phyloP scores from a whole-genome alignment of 768 basidiomycete species.

The Cyathus striatus region DNA sequence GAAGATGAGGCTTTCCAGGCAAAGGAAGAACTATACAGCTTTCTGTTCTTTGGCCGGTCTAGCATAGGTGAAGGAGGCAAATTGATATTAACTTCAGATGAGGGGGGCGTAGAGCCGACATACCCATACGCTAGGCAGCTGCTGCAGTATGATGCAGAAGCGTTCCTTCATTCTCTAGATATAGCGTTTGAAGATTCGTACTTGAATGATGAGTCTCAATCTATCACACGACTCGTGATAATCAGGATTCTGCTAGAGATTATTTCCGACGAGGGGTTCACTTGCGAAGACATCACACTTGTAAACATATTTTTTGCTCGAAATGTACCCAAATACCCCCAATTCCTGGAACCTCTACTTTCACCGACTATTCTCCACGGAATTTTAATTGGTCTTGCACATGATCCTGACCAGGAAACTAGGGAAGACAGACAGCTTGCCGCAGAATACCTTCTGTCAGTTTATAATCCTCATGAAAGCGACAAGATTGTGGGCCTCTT shows the following conservation, averaged over 20 bases:
- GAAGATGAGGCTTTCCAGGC: slow-evolving; percentile 64
- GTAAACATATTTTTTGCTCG: slow-evolving; percentile 94
- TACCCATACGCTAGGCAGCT: slow-evolving; percentile 87
- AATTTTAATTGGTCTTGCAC: slow-evolving; percentile 74
- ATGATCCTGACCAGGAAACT: slow-evolving; percentile 70
- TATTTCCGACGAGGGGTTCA: slow-evolving; percentile 46
- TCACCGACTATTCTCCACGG: slow-evolving; percentile 63
- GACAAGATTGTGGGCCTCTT: slow-evolving; percentile 67
- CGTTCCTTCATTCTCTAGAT: slow-evolving; percentile 90
- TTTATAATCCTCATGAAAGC: slow-evolving; percentile 79
- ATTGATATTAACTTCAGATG: slow-evolving; percentile 70
- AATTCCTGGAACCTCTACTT: slow-evolving; percentile 73
- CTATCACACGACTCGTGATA: slow-evolving; percentile 73
- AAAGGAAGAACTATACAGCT: slow-evolving; percentile 69
- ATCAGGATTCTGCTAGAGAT: slow-evolving; percentile 84
- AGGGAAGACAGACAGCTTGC: slow-evolving; percentile 94
- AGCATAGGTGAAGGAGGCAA: slow-evolving; percentile 62
- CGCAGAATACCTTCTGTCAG: slow-evolving; percentile 88
- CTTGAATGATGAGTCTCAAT: slow-evolving; percentile 70
- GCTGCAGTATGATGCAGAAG: slow-evolving; percentile 87
- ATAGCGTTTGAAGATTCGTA: slow-evolving; percentile 92
- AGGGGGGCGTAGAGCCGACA: slow-evolving; percentile 72
- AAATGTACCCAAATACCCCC: slow-evolving; percentile 94
- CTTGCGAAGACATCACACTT: slow-evolving; percentile 68
- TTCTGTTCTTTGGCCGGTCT: slow-evolving; percentile 81